Conservation (phyloP, 352 stramenopile genomes). For the Phytophthora foliorum region DNA sequence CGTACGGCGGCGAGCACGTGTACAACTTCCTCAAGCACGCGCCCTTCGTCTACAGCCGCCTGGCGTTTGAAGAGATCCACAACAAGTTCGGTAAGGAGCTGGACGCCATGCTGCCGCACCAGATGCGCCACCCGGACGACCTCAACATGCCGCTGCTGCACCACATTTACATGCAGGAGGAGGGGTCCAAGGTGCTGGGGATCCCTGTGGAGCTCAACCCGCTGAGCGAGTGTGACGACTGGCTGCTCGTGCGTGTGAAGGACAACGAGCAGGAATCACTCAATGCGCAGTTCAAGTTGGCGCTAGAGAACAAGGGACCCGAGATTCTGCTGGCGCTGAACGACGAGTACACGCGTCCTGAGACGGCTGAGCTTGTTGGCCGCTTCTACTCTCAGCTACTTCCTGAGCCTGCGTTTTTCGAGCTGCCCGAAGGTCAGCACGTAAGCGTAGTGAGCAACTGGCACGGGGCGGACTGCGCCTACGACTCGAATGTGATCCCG, state of each 20-base stretch:
- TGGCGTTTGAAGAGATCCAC: conserved; percentile 81
- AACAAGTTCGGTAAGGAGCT: conserved; percentile 68
- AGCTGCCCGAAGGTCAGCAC: conserved; percentile 64
- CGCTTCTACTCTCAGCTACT: conserved; percentile 75
- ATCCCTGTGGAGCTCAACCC: conserved; percentile 81
- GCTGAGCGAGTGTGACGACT: conserved; percentile 79
- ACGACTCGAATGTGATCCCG: conserved; percentile 61
- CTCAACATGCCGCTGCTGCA: conserved; percentile 88
- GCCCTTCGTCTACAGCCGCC: conserved; percentile 83
- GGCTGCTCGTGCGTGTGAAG: conserved; percentile 74
- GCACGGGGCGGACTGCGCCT: conserved; percentile 67
- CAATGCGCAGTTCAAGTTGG: conserved; percentile 41
- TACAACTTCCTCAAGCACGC: conserved; percentile 91
- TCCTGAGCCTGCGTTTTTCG: conserved; percentile 58
- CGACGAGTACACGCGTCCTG: conserved; percentile 70
- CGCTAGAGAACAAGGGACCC: conserved; percentile 58
- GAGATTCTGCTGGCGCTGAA: conserved; percentile 84
- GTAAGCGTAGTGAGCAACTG: conserved; percentile 79
- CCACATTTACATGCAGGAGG: conserved; percentile 89
- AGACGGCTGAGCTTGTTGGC: conserved; percentile 63
- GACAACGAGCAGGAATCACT: conserved; percentile 61
- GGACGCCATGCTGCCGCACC: conserved; percentile 63
- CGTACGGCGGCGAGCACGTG: conserved; percentile 86
- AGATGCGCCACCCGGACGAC: conserved; percentile 74
- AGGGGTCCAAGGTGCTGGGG: conserved; percentile 62